phyloP scores from a whole-genome alignment of 305 asterid species.

The Fraxinus sp. region DNA sequence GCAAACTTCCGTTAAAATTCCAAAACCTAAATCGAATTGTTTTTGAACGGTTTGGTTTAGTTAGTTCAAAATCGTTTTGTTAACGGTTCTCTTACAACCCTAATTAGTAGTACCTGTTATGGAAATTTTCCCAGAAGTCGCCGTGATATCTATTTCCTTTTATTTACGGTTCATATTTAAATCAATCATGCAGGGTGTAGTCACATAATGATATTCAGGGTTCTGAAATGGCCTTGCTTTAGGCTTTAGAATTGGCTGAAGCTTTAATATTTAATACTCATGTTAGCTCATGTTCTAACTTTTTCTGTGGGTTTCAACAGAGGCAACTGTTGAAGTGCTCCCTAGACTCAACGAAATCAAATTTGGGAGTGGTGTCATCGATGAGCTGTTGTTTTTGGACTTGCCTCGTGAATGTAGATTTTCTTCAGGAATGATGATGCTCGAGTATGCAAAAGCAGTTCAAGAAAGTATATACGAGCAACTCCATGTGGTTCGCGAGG shows the following conservation, averaged over 20 bases:
- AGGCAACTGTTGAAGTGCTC: conserved; percentile 93
- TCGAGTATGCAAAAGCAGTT: conserved; percentile 87
- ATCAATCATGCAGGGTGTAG: background rate
- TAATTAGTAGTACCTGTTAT: background rate
- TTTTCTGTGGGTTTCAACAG: conserved; percentile 42
- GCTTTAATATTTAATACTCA: background rate
- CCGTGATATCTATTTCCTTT: background rate
- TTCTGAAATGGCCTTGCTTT: background rate
- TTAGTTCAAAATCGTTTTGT: background rate
- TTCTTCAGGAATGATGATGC: conserved; percentile 88
- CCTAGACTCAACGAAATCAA: conserved; percentile 94
- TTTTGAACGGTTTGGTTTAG: background rate
- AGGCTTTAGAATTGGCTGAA: background rate
- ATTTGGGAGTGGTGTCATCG: conserved; percentile 82
- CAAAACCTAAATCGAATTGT: background rate
- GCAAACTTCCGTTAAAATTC: background rate
- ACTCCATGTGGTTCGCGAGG: conserved; percentile 93
- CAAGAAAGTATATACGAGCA: conserved; percentile 93
- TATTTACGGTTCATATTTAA: background rate
- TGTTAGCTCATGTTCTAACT: background rate
- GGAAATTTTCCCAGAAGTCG: background rate
- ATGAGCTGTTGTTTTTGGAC: conserved; percentile 85
- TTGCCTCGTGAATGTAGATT: conserved; percentile 83
- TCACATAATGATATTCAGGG: background rate
- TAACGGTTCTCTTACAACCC: background rate